phyloP scores from a whole-genome alignment of 129 eudicot species.

The Flaveria trinervia region DNA sequence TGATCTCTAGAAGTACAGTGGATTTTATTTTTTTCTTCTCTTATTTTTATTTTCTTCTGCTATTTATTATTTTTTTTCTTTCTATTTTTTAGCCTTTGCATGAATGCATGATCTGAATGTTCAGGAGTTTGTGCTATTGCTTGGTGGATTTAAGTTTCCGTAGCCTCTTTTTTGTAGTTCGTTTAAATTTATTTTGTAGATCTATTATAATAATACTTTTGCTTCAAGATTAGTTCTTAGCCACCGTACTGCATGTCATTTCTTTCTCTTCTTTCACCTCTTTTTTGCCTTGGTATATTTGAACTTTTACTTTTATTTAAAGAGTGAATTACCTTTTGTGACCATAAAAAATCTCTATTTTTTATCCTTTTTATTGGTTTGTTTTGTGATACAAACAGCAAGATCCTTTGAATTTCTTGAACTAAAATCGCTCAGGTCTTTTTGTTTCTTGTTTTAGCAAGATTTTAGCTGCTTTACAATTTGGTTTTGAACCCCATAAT shows the following conservation, averaged over 20 bases:
- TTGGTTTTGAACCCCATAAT: background rate
- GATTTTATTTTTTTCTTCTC: background rate
- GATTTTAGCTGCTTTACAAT: background rate
- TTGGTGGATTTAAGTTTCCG: conserved; percentile 1
- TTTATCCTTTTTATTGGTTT: background rate
- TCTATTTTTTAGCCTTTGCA: background rate
- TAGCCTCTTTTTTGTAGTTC: background rate
- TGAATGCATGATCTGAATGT: background rate
- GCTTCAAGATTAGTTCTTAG: background rate
- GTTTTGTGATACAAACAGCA: background rate
- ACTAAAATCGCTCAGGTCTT: background rate
- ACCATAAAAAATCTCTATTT: background rate
- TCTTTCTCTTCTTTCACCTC: background rate
- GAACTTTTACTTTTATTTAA: background rate
- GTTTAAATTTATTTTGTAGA: conserved; percentile 2
- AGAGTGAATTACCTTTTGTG: background rate
- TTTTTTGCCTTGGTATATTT: background rate
- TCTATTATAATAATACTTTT: background rate
- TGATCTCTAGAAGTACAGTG: conserved; percentile 4
- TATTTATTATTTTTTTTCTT: background rate
- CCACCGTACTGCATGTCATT: background rate
- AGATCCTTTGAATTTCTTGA: conserved; percentile 6
- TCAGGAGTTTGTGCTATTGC: background rate
- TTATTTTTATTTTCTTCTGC: background rate
- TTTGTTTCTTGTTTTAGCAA: background rate